These are phyloP conservation scores for Exophiala sp. DNA, from an alignment of 2,329 filamentous ascomycete genomes.

Conservation along the genomic window DNA sequence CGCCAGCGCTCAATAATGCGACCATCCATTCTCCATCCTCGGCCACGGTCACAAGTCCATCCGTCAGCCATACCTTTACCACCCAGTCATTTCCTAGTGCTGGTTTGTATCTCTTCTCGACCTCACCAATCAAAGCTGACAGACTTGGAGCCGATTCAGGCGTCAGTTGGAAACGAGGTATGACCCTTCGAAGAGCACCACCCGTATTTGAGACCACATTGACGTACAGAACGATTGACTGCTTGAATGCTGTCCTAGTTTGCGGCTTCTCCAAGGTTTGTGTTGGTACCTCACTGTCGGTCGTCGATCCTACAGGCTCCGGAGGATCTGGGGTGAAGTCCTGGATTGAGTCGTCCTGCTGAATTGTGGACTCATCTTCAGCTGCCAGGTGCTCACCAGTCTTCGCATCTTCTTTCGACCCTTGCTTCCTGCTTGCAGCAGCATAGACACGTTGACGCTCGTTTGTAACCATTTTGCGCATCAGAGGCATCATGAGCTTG, in stretches of 20 bases:
- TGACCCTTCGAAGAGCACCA: conserved; percentile 21
- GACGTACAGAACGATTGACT: conserved; percentile 23
- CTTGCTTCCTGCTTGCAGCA: conserved; percentile 53
- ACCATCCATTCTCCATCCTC: conserved; percentile 45
- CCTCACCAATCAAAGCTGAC: conserved; percentile 17
- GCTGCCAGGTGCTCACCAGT: conserved; percentile 3
- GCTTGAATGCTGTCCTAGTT: conserved; percentile 16
- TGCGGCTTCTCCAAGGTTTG: not conserved
- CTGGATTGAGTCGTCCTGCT: not conserved
- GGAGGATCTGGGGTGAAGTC: not conserved
- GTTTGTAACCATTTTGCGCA: conserved; percentile 59
- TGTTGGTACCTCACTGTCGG: not conserved
- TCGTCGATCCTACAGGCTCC: not conserved
- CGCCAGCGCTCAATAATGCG: conserved; percentile 40
- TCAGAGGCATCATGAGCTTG: conserved; percentile 54
- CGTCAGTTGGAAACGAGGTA: conserved; percentile 23
- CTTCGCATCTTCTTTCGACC: conserved; percentile 24
- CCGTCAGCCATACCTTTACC: conserved; percentile 41
- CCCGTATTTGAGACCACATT: conserved; percentile 26
- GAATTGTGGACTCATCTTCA: conserved; percentile 2
- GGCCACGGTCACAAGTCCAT: conserved; percentile 38
- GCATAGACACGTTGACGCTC: conserved; percentile 58
- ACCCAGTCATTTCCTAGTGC: conserved; percentile 1
- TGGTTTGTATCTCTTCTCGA: conserved; percentile 19
- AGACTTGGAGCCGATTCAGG: conserved; percentile 21